Conservation (phyloP, 2,329 filamentous ascomycete species). For the Arthrobotrys musiformis region DNA sequence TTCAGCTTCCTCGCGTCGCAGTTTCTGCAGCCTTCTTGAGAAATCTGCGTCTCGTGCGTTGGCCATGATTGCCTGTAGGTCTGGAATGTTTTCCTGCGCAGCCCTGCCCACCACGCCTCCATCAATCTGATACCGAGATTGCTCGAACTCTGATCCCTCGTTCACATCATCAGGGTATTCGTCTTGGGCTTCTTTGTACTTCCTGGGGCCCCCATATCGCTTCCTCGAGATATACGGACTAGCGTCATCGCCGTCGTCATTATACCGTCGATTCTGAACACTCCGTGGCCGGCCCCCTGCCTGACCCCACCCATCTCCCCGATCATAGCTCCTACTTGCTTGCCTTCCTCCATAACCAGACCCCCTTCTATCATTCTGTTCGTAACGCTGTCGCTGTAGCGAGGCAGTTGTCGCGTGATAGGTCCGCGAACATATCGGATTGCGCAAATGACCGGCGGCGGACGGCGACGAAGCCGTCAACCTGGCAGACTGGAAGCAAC, state of each 20-base stretch:
- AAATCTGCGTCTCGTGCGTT: slow-evolving; percentile 41
- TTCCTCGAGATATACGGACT: slow-evolving; percentile 18
- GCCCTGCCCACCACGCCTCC: slow-evolving; percentile 10
- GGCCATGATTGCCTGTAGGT: slow-evolving; percentile 42
- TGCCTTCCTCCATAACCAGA: neutral
- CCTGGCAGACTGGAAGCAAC: slow-evolving; percentile 39
- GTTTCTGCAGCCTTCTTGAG: slow-evolving; percentile 40
- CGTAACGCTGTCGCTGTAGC: slow-evolving; percentile 10
- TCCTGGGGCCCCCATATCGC: slow-evolving; percentile 29
- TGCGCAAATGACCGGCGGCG: slow-evolving; percentile 10
- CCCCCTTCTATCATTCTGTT: neutral
- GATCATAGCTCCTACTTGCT: neutral
- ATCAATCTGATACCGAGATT: slow-evolving; percentile 16
- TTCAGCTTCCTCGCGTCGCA: slow-evolving; percentile 47
- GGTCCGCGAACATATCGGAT: slow-evolving; percentile 6
- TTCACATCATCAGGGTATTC: slow-evolving; percentile 44
- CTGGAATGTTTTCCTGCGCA: slow-evolving; percentile 8
- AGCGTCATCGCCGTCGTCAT: slow-evolving; percentile 11
- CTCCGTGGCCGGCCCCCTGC: neutral
- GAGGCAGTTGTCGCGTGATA: slow-evolving; percentile 45
- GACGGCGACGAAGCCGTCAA: slow-evolving; percentile 34
- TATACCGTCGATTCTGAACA: neutral
- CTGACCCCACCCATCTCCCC: neutral
- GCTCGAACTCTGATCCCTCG: slow-evolving; percentile 17
- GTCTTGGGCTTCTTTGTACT: slow-evolving; percentile 11